Percentiles rank a stretch among this genome's conserved stretches.
These are phyloP conservation scores for Erythrophleum ivorense DNA, from an alignment of 331 rosid species.

Conservation along the genomic window DNA sequence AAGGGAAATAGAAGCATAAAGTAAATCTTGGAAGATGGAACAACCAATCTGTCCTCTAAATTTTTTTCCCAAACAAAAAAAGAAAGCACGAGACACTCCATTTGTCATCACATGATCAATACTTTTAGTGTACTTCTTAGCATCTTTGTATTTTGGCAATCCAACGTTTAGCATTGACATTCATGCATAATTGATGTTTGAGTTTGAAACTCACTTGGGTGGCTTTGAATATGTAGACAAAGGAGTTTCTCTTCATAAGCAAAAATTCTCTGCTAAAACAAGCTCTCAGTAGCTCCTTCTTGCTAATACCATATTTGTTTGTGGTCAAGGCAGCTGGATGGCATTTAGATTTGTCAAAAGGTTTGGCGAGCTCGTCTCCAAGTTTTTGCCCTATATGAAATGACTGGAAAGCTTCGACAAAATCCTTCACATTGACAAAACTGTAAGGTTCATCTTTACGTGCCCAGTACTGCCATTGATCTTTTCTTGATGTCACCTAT, in stretches of 20 bases:
- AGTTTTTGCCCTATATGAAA: slow-evolving; percentile 68
- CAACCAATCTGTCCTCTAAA: background rate
- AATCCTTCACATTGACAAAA: slow-evolving; percentile 70
- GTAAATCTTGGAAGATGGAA: background rate
- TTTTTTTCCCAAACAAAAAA: background rate
- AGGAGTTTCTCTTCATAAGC: slow-evolving; percentile 93
- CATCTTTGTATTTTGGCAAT: background rate
- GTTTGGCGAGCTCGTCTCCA: slow-evolving; percentile 73
- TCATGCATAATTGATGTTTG: background rate
- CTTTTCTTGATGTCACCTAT: slow-evolving; percentile 92
- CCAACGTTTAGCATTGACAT: background rate
- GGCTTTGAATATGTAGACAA: slow-evolving; percentile 75
- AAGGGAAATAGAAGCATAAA: background rate
- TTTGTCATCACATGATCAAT: background rate
- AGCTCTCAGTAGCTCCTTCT: slow-evolving; percentile 69
- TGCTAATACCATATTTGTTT: slow-evolving; percentile 67
- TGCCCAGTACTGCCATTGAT: slow-evolving; percentile 89
- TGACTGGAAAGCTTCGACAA: slow-evolving; percentile 67
- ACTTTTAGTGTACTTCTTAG: background rate
- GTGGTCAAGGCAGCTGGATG: slow-evolving; percentile 72
- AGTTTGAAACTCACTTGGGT: slow-evolving; percentile 60
- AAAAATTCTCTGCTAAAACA: slow-evolving; percentile 78
- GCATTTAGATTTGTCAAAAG: slow-evolving; percentile 69
- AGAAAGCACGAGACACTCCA: background rate
- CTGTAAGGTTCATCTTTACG: slow-evolving; percentile 62